phyloP scores from a whole-genome alignment of 2,329 filamentous ascomycete species.

The Alternaria solani region DNA sequence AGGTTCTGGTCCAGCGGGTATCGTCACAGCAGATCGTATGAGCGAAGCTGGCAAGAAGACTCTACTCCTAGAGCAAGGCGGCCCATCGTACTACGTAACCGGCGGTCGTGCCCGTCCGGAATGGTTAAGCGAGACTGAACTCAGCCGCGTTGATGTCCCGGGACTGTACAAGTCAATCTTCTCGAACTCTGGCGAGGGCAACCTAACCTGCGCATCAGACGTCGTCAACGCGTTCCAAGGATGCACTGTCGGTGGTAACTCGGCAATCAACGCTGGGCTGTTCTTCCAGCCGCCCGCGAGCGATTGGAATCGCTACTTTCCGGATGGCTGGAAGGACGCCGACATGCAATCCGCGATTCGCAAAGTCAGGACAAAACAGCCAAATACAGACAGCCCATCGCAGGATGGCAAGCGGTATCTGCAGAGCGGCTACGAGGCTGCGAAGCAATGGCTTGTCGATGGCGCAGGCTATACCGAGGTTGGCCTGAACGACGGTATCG shows the following conservation, averaged over 20 bases:
- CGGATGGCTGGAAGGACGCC: constrained; percentile 60
- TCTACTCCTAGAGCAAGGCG: constrained; percentile 62
- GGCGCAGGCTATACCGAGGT: constrained; percentile 59
- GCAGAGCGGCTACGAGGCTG: constrained; percentile 58
- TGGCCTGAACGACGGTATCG: constrained; percentile 56
- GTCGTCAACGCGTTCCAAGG: constrained; percentile 57
- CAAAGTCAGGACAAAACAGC: constrained; percentile 56
- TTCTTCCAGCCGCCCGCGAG: constrained; percentile 63
- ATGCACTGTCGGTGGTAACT: constrained; percentile 62
- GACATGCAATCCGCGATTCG: constrained; percentile 59
- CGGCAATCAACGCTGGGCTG: constrained; percentile 63
- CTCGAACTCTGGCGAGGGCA: constrained; percentile 41
- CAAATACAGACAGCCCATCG: constrained; percentile 57
- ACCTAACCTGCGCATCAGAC: constrained; percentile 53
- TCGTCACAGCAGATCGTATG: constrained; percentile 61
- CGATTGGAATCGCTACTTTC: constrained; percentile 62
- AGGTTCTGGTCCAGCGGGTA: constrained; percentile 61
- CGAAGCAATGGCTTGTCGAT: constrained; percentile 61
- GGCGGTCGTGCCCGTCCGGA: constrained; percentile 58
- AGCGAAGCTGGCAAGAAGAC: constrained; percentile 62
- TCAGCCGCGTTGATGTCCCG: constrained; percentile 63
- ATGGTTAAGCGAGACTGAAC: constrained; percentile 59
- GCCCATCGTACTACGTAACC: constrained; percentile 59
- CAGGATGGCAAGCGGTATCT: constrained; percentile 57
- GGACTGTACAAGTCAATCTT: constrained; percentile 63